phyloP scores from a whole-genome alignment of 140 eudicot genomes.

The Cichorium intybus region DNA sequence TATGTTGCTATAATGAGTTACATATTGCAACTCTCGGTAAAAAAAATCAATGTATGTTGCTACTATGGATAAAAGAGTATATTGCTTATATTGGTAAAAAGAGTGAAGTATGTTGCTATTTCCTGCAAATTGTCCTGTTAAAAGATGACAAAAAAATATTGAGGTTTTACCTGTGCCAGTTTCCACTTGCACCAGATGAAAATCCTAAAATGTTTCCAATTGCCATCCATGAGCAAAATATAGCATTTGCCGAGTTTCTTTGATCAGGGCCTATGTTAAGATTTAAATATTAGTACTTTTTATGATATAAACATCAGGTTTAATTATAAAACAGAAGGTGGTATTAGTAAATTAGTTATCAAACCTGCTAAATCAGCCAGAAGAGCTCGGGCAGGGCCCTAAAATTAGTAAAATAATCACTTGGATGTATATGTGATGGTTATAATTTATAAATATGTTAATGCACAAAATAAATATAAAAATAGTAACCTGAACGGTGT shows the following conservation, averaged over 20 bases:
- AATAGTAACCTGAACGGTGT: conserved; percentile 74
- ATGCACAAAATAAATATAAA: neutral
- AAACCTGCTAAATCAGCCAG: conserved; percentile 91
- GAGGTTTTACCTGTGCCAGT: conserved; percentile 75
- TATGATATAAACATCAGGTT: conserved; percentile 10
- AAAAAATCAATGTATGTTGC: too few relatives aligned
- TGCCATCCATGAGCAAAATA: conserved; percentile 98
- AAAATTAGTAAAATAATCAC: conserved; percentile 20
- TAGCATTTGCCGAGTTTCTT: conserved; percentile 93
- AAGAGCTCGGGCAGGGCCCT: conserved; percentile 99
- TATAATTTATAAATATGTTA: neutral
- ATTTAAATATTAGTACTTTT: conserved; percentile 10
- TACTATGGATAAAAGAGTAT: too few relatives aligned
- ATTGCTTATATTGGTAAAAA: too few relatives aligned
- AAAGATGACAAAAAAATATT: neutral
- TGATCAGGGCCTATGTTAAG: conserved; percentile 77
- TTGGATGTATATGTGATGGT: neutral
- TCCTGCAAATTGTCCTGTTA: too few relatives aligned
- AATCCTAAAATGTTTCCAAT: conserved; percentile 93
- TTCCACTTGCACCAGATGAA: conserved; percentile 89
- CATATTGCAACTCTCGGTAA: too few relatives aligned
- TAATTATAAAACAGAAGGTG: neutral
- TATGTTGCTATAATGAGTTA: too few relatives aligned
- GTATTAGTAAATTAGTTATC: neutral
- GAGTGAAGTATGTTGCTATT: too few relatives aligned